Evolutionary conservation across 176 grass and related monocot species (phyloP), one percentile per base, ranked within the genome.

Genomic region (Carex cristatella): DNA sequence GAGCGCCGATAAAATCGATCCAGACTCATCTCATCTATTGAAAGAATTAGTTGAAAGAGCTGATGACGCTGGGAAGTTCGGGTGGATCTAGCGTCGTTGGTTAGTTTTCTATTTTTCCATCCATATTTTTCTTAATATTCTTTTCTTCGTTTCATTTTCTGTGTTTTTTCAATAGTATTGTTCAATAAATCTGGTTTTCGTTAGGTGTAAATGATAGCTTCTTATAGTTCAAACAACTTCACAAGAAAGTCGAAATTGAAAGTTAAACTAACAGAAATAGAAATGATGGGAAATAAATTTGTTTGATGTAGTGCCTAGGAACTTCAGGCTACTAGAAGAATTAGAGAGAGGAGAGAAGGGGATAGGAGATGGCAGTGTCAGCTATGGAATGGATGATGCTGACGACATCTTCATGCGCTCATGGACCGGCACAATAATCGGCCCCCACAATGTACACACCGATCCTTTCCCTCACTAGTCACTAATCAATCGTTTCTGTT

Each of bases 361-460:
- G 18, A 87, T 87, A 15, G 86, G 86, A 61, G 86, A 87, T 65
- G 79, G 79, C 48, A 82, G 79, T 16, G 86, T 87, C 10, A 87
- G 86, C 66, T 87, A 87, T 62, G 86, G 86, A 35, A 87, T 82
- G 79, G 86, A 87, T 37, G 86, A 81, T 61, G 91, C 80, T 53
- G 94, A 95, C 58, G 91, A 95, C 79, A 88, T 91, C 80, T 91
- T 88, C 91, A 95, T 93, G 94, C 73, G 94, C 14, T 95, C 91
- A 1, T 95, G 91, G 94, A 95, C 89, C 0, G 94, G 91, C 8
- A 95, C 94, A 1, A 91, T 91, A 81, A 88, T 88, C 15, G 94
- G 89, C 1, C 91, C 91, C 1, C 91, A 84, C 44, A 93, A 91
- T 85, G 91, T 92, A 89, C 27, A 44, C 31, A 68, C 18, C 35